Percentiles rank a stretch among this genome's conserved stretches.
These are phyloP conservation scores for Artemisia argyi DNA, from an alignment of 129 eudicot species.

Conservation along the genomic window DNA sequence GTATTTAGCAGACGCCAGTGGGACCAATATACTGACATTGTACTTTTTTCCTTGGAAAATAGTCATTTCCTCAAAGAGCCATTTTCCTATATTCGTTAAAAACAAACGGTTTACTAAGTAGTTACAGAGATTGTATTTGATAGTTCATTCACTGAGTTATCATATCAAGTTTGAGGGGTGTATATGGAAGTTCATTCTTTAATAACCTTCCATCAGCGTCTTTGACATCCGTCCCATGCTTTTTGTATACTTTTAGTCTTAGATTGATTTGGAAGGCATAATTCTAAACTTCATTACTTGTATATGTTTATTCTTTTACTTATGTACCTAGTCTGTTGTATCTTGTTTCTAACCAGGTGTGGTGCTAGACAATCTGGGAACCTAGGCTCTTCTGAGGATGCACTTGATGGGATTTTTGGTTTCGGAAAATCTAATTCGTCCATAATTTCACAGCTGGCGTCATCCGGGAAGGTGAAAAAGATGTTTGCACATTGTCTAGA, in stretches of 20 bases:
- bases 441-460: constrained; percentile 83
- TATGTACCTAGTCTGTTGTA: constrained; percentile 16
- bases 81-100: too few species aligned
- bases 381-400: constrained; percentile 71
- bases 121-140: too few species aligned
- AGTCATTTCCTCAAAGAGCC: too few species aligned
- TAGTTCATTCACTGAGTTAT: constrained; percentile 9
- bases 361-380: constrained; percentile 75
- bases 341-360: constrained; percentile 47
- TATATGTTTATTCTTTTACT: constrained; percentile 14
- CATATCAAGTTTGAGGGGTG: constrained; percentile 4
- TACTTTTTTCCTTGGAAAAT: too few species aligned
- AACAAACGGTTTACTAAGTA: too few species aligned
- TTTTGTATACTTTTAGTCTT: background rate
- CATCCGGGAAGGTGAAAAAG: constrained; percentile 78
- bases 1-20: too few species aligned
- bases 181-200: background rate
- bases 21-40: too few species aligned
- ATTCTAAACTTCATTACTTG: constrained; percentile 4
- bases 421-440: constrained; percentile 92
- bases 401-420: constrained; percentile 93
- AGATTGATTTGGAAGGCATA: background rate
- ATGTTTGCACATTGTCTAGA: constrained; percentile 99
- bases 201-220: background rate
- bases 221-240: background rate